Base-by-base conservation (phyloP, 768 basidiomycete species). In the Suillus bovinus region DNA sequence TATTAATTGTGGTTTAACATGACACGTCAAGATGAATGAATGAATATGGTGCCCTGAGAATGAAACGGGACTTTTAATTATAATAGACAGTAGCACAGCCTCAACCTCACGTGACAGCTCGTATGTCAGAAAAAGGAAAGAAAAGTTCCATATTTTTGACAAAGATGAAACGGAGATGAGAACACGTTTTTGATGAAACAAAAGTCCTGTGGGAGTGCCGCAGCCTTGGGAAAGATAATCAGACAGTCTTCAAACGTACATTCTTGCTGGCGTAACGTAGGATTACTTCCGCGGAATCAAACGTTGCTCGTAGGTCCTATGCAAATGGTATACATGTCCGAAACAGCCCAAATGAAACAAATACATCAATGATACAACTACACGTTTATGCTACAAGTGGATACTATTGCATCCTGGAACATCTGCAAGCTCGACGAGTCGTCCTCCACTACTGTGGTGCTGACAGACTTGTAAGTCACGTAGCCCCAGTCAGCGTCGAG, bases 401-500 rank as follows among this genome's bases (percentile, higher is more conserved):
- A 27, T 4, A 6, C 20, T 13, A 39, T 17, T 6, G 24, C 38
- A 39, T 39, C 55, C 10, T 20, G 55, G 6, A 56, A 56, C 17
- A 39, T 13, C 55, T 20, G 17, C 55, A 56, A 27, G 24, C 55
- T 29, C 24, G 55, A 39, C 36, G 10, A 20, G 24, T 56, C 55
- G 14, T 11, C 22, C 24, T 56, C 55, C 20, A 16, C 24, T 6
- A 24, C 6, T 6, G 20, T 13, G 1, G 24, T 2, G 10, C 17
- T 49, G 16, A 67, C 22, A 11, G 62, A 47, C 11, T 63, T 61
- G 24, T 74, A 63, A 33, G 68, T 63, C 16, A 75, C 31, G 29
- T 69, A 75, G 22, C 73, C 73, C 20, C 53, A 50, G 4, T 58
- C n/a, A 10, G 49, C 50, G 17, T 75, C 69, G 3, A 74, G 64